Evolutionary conservation across 495 filamentous ascomycete genomes (phyloP).

Genomic region (Penicillium robsamsonii): DNA sequence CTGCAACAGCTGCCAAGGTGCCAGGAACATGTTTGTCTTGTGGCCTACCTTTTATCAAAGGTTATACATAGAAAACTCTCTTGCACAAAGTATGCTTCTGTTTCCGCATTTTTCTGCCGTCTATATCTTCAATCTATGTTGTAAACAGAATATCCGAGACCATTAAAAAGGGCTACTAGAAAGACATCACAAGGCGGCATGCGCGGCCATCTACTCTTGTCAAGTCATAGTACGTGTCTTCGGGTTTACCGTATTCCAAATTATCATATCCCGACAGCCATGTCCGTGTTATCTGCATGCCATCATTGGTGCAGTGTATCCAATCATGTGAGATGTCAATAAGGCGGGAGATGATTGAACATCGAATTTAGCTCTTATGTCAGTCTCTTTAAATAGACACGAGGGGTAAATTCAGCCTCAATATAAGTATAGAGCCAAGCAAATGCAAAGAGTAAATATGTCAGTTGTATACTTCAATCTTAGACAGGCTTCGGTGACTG

Average conservation of each 20-base stretch:
- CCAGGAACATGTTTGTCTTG: constrained; percentile 11
- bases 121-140: no score
- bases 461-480: constrained; percentile 3
- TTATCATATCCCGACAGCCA: neutral
- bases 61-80: no score
- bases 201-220: no score
- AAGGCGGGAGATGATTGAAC: neutral
- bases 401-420: neutral
- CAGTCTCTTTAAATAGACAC: constrained; percentile 1
- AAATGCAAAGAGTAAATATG: constrained; percentile 2
- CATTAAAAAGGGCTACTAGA: no score
- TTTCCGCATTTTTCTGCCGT: no score
- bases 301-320: constrained; percentile 4
- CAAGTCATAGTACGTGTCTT: constrained; percentile 1
- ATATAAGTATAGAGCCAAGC: neutral
- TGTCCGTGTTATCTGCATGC: constrained; percentile 5
- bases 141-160: no score
- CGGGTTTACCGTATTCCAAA: neutral
- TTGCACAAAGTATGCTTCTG: no score
- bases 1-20: constrained; percentile 9
- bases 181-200: no score
- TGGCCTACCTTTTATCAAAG: neutral
- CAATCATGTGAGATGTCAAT: neutral
- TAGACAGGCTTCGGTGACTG: constrained; percentile 32
- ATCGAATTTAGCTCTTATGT: neutral